phyloP scores from a whole-genome alignment of 352 stramenopile species.

The Phytophthora sp. region DNA sequence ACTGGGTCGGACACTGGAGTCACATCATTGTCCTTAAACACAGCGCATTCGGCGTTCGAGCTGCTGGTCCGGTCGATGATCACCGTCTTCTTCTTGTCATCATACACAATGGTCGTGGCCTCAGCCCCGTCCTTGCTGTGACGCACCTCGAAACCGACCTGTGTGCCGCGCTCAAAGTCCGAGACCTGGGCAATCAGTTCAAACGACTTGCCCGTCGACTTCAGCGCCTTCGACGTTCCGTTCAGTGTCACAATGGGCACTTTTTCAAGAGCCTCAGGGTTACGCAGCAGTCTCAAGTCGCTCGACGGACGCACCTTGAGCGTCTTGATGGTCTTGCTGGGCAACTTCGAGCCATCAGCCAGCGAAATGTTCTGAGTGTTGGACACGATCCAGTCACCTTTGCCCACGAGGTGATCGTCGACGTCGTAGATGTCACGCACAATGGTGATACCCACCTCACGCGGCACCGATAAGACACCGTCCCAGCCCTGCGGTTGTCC shows the following conservation, averaged over 20 bases:
- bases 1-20: slow-evolving; percentile 40
- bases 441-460: slow-evolving; percentile 60
- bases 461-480: slow-evolving; percentile 64
- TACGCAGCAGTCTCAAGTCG: slow-evolving; percentile 55
- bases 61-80: slow-evolving; percentile 62
- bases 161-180: slow-evolving; percentile 45
- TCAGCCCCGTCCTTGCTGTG: slow-evolving; percentile 52
- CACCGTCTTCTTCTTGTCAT: slow-evolving; percentile 63
- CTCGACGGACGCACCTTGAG: slow-evolving; percentile 52
- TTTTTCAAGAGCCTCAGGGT: slow-evolving; percentile 41
- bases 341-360: slow-evolving; percentile 24
- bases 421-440: slow-evolving; percentile 58
- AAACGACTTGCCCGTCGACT: slow-evolving; percentile 57
- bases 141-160: slow-evolving; percentile 67
- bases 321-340: slow-evolving; percentile 75
- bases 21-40: slow-evolving; percentile 47
- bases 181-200: slow-evolving; percentile 60
- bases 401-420: slow-evolving; percentile 48
- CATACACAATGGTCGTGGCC: slow-evolving; percentile 67
- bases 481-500: slow-evolving; percentile 73
- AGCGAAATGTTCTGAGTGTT: slow-evolving; percentile 39
- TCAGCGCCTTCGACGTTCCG: slow-evolving; percentile 39
- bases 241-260: slow-evolving; percentile 38
- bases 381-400: slow-evolving; percentile 69
- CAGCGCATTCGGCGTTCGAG: slow-evolving; percentile 49